Evolutionary conservation across 331 rosid genomes (phyloP), one percentile per base, ranked within the genome.

Genomic region (Rosa hybrid): DNA sequence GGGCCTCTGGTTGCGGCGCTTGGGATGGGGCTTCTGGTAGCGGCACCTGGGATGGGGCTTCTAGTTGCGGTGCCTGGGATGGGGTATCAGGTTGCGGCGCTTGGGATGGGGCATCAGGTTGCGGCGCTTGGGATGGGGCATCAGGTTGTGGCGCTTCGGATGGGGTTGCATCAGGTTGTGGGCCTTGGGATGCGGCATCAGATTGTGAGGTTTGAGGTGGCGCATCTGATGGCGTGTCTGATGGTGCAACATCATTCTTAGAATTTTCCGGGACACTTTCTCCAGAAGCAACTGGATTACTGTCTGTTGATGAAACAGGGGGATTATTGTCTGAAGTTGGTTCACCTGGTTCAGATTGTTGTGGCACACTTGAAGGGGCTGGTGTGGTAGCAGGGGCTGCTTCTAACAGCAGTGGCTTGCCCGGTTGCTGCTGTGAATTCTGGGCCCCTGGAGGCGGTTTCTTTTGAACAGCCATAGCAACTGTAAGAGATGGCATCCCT

Each of bases 401-500:
- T 85, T 91, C 98, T 54, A 96, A 71, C 30, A 92, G 86, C 87
- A 96, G 82, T 12, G 81, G 96, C 91, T 90, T 89, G 69, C 77
- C 92, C 6, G 92, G 86, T 81, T 83, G 91, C 76, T 80, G 96
- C 77, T 64, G 88, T 50, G 90, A 76, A 79, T 81, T 86, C 86
- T 87, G 97, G 18, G 85, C 78, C 68, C 89, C 84, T 69, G 91
- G 81, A 81, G 82, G 84, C 44, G 89, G 91, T 88, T 90, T 93
- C 85, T 96, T 96, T 87, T 88, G 91, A 75, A 85, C 78, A 54
- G 96, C 78, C 42, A 89, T 86, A 71, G 99, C 86, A 82, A 81
- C 89, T 54, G 91, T 79, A 27, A 93, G 87, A 78, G 99, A 88
- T 34, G 86, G 46, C 96, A 96, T 91, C 62, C 97, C 99, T 0